Conservation (phyloP, 352 stramenopile genomes). For the Globisporangium barbulae region DNA sequence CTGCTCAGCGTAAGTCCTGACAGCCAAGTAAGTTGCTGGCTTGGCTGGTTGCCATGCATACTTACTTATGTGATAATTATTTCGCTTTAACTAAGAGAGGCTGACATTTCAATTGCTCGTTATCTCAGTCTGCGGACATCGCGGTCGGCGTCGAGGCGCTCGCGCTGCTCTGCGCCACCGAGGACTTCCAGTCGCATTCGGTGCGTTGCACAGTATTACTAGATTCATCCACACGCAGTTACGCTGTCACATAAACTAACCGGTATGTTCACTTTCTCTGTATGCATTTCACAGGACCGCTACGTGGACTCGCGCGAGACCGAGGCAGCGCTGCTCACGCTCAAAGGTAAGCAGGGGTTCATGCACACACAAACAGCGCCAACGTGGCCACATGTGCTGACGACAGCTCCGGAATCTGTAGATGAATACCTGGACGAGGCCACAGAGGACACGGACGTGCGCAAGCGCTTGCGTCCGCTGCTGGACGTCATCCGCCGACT, state of each 20-base stretch:
- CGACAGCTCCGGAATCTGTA: conserved; percentile 11
- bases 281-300: conserved; percentile 21
- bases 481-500: conserved; percentile 52
- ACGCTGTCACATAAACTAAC: neutral
- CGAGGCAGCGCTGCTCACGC: conserved; percentile 42
- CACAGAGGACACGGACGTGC: conserved; percentile 54
- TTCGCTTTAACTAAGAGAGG: neutral
- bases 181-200: conserved; percentile 79
- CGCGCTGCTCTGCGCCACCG: conserved; percentile 70
- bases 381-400: neutral
- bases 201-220: conserved; percentile 16
- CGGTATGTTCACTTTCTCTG: neutral
- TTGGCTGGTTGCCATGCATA: neutral
- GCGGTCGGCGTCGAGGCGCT: conserved; percentile 64
- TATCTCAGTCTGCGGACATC: conserved; percentile 39
- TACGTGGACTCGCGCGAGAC: conserved; percentile 67
- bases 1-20: conserved; percentile 37
- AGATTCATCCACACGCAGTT: neutral
- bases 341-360: conserved; percentile 37
- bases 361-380: neutral
- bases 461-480: conserved; percentile 70
- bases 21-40: conserved; percentile 16
- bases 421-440: conserved; percentile 71
- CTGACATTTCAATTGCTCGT: neutral
- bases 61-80: neutral